Conservation (phyloP, 768 basidiomycete genomes). For the Hydnum rufescens region DNA sequence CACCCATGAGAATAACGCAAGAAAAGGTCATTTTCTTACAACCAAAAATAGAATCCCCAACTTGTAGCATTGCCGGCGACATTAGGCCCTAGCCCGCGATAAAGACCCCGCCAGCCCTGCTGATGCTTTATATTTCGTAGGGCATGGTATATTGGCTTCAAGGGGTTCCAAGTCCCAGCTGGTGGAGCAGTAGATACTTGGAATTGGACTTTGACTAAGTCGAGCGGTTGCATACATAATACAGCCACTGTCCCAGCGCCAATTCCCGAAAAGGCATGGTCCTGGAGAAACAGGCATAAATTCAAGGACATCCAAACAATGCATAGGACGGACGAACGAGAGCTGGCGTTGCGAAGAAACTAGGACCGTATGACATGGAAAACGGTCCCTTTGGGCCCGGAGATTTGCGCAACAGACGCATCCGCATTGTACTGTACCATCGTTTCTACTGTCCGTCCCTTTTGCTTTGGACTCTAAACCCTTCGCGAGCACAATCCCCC, state of each 20-base stretch:
- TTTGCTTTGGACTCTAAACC: too few species aligned
- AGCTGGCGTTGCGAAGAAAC: constrained; percentile 11
- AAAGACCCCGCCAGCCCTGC: constrained; percentile 71
- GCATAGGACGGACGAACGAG: background rate
- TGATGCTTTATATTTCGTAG: constrained; percentile 49
- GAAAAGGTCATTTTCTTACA: constrained; percentile 38
- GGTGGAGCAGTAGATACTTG: constrained; percentile 63
- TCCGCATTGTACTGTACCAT: too few species aligned
- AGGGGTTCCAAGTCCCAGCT: constrained; percentile 22
- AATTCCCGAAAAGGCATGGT: constrained; percentile 88
- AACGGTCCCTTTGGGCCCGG: constrained; percentile 40
- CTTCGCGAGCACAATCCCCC: too few species aligned
- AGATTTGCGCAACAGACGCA: too few species aligned
- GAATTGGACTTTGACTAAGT: constrained; percentile 83
- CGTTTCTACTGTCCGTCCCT: too few species aligned
- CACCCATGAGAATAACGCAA: background rate
- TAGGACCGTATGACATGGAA: constrained; percentile 23
- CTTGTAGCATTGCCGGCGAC: constrained; percentile 87
- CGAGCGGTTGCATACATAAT: constrained; percentile 91
- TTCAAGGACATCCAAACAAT: background rate
- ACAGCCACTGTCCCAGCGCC: constrained; percentile 85
- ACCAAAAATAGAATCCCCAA: constrained; percentile 96
- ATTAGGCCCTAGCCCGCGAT: constrained; percentile 78
- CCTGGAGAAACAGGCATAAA: constrained; percentile 26
- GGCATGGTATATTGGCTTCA: constrained; percentile 55